Base-by-base conservation (phyloP, 257 asterid species). In the Datura wrightii region DNA sequence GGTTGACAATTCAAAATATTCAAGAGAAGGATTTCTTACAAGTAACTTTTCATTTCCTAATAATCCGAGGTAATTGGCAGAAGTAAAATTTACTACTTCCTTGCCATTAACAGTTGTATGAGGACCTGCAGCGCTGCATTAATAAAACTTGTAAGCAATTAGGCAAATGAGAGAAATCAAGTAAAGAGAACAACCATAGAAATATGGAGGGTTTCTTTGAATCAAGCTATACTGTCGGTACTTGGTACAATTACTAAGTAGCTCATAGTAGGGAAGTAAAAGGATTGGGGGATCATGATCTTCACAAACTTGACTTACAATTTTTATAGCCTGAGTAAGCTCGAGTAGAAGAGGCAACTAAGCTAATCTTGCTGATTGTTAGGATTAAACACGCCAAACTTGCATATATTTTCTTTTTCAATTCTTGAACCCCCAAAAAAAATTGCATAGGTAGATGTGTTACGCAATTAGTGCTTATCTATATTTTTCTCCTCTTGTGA, bases 121-220 rank as follows among this genome's bases (percentile, higher is more conserved):
- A 24, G 99, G 97, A 41, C 97, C 99, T 59, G 99, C 98, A 89
- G 98, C 97, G 90, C 99, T 96, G 95, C 85, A 89, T 46, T 83
- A 83, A 44, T 85, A 66, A 86, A 89, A 89, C 82, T 82, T 85
- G 79, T 50, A 52, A 78, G 82, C 63, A 50, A 52, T 78, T 31
- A 78, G 48, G 31, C 60, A 78, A 76, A 50, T 13, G 44, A 78
- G 82, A 76, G 82, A 52, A 50, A 63, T 31, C 82, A 54, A 67
- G 56, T 15, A 65, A 39, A 69, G 53, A 14, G 34, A 66, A 10
- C 46, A 24, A 52, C 62, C 62, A 31, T 16, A 52, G 44, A 76
- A 76, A 31, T 78, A 78, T 78, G 46, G 46, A 18, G 13, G 46
- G 56, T 44, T n/a, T 71, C 56, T 42, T 71, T 19, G 39, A 42